Conservation (phyloP, 2,329 filamentous ascomycete genomes). For the Cladosporium oxysporum region DNA sequence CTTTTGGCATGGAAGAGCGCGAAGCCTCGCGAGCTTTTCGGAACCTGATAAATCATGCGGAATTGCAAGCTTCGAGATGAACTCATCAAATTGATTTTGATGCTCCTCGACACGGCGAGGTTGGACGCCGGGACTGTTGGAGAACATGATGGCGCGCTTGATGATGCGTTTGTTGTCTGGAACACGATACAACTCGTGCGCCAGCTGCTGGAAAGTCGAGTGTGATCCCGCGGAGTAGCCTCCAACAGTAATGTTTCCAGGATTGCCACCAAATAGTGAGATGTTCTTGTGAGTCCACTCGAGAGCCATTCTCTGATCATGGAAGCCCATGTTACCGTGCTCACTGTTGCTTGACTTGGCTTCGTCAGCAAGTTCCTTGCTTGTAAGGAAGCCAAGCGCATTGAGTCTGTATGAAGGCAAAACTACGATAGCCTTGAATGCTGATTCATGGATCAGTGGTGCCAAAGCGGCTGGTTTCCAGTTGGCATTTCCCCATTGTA, state of each 20-base stretch:
- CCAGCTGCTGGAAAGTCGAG: constrained; percentile 58
- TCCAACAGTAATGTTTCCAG: constrained; percentile 53
- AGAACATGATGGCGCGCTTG: constrained; percentile 55
- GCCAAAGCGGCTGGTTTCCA: constrained; percentile 42
- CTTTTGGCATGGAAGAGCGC: constrained; percentile 40
- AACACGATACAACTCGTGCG: constrained; percentile 55
- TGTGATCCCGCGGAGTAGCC: constrained; percentile 61
- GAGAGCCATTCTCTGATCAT: constrained; percentile 58
- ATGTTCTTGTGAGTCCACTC: constrained; percentile 59
- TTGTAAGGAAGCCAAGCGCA: constrained; percentile 58
- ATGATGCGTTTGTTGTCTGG: constrained; percentile 51
- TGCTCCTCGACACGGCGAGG: constrained; percentile 51
- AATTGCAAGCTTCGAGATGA: constrained; percentile 49
- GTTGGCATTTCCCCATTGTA: constrained; percentile 58
- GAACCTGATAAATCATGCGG: constrained; percentile 39
- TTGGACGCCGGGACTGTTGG: constrained; percentile 57
- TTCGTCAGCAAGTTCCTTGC: constrained; percentile 49
- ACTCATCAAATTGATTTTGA: constrained; percentile 55
- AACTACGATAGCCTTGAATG: constrained; percentile 54
- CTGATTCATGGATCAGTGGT: constrained; percentile 52
- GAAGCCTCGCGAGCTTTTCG: constrained; percentile 51
- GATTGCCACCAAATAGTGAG: constrained; percentile 53
- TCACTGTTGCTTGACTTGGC: constrained; percentile 40
- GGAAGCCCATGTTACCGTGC: constrained; percentile 57
- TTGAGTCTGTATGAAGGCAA: constrained; percentile 60